Conservation (phyloP, 169 alveolate genomes). For the Miamiensis avidus region DNA sequence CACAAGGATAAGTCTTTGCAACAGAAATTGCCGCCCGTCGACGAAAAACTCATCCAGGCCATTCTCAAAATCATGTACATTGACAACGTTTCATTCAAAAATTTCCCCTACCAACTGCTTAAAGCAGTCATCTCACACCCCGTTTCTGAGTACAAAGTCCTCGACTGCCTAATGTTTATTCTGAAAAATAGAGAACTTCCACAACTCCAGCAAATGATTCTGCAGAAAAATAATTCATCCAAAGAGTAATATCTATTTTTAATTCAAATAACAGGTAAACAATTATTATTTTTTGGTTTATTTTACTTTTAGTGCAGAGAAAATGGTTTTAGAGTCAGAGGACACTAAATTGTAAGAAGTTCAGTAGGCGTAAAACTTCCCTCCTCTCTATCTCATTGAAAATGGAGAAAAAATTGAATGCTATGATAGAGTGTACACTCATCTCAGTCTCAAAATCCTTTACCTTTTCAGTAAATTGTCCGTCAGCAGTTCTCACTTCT, state of each 20-base stretch:
- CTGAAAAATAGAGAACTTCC: constrained; percentile 6
- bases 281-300: background rate
- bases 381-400: no score
- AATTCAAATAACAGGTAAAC: background rate
- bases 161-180: constrained; percentile 11
- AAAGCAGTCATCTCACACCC: constrained; percentile 1
- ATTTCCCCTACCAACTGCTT: constrained; percentile 3
- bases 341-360: background rate
- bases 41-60: constrained; percentile 6
- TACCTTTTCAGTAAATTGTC: background rate
- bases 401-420: background rate
- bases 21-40: background rate
- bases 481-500: background rate
- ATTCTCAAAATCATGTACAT: constrained; percentile 6
- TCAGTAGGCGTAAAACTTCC: no score
- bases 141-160: background rate
- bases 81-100: background rate
- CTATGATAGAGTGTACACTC: background rate
- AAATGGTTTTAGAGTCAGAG: background rate
- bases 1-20: background rate
- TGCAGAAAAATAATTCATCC: no score
- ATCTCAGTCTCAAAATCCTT: no score
- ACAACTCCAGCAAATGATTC: no score
- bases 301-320: background rate
- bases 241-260: background rate